A percentile compares a stretch with the other conserved stretches of the same genome.
phyloP scores from a whole-genome alignment of 2,329 filamentous ascomycete species.

The Aspergillus eucalypticola region DNA sequence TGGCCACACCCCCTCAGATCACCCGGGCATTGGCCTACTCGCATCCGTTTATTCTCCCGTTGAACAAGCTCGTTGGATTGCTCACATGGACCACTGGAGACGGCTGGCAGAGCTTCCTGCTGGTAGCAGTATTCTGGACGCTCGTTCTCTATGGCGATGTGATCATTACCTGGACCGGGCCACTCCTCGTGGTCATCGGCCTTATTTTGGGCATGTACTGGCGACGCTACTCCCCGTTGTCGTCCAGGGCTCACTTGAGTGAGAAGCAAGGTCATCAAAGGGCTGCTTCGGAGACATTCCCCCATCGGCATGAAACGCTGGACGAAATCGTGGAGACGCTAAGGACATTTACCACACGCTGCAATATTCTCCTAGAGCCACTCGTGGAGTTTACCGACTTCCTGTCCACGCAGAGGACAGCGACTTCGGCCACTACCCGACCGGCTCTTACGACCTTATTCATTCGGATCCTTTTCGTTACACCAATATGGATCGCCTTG shows the following conservation, averaged over 20 bases:
- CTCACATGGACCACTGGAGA: constrained; percentile 93
- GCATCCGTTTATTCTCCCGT: constrained; percentile 85
- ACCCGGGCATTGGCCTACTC: constrained; percentile 93
- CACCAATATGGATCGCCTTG: constrained; percentile 81
- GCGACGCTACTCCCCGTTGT: constrained; percentile 83
- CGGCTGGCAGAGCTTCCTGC: constrained; percentile 93
- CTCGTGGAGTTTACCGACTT: constrained; percentile 89
- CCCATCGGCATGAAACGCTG: constrained; percentile 85
- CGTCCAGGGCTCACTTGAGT: constrained; percentile 75
- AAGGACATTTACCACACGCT: constrained; percentile 84
- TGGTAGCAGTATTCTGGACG: constrained; percentile 84
- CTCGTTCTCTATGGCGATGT: constrained; percentile 81
- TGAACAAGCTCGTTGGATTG: constrained; percentile 82
- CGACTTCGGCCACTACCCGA: constrained; percentile 85
- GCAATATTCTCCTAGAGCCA: constrained; percentile 88
- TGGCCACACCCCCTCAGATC: constrained; percentile 91
- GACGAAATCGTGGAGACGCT: constrained; percentile 97
- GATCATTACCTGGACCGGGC: constrained; percentile 78
- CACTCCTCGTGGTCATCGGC: constrained; percentile 73
- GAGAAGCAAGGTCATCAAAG: constrained; percentile 61
- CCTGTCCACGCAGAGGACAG: constrained; percentile 83
- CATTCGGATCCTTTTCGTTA: constrained; percentile 82
- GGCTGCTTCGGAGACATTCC: constrained; percentile 60
- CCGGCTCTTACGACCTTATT: constrained; percentile 89
- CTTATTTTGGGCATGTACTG: constrained; percentile 93